Evolutionary conservation across 1,284 basidiomycete species (phyloP), one percentile per base, ranked within the genome.

Genomic region (Spongispora temasekensis): DNA sequence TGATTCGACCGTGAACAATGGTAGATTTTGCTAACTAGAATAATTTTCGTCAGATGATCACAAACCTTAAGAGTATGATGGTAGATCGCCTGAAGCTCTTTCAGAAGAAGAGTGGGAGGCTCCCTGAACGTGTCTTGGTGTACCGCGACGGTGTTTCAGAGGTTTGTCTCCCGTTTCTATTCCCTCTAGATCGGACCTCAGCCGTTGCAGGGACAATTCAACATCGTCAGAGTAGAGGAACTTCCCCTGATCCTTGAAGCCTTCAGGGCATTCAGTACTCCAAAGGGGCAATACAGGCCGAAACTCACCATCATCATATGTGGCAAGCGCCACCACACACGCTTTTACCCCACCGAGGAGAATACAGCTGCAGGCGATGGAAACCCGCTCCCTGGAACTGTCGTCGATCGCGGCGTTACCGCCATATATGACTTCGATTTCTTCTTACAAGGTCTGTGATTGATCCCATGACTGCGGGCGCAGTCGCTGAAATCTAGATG

Each of bases 101-200:
- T 78, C 69, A 77, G 58, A 61, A 68, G 62, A 88, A 82, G 61
- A 23, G 12, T 51, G 77, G 71, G 23, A 66, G 56, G 2, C 78
- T 91, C 10, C 91, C 89, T 0, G 66, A 77, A 4, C 83, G 90
- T 17, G 75, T 94, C 53, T 68, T 94, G 9, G 86, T 93, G 2
- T 94, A 90, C 70, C 85, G 91, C 19, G 90, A 90, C 69, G 91
- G 90, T 55, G 89, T 92, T 17, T 90, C 89, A 2, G 89, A 92
- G 75, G 88, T 87, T 61, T 63, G 52, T 28, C 44, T 46, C 5
- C n/a, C 30, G 37, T 34, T 12, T 30, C n/a, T 32, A 44, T 58
- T 57, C 9, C 19, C 31, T 46, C 55, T 31, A 17, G 27, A n/a
- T n/a, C n/a, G 31, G 7, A 40, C 48, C 62, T 65, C 48, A 67